A percentile compares a stretch with the other conserved stretches of the same genome.
phyloP scores from a whole-genome alignment of 306 rosid species.

The Lagenaria siceraria region DNA sequence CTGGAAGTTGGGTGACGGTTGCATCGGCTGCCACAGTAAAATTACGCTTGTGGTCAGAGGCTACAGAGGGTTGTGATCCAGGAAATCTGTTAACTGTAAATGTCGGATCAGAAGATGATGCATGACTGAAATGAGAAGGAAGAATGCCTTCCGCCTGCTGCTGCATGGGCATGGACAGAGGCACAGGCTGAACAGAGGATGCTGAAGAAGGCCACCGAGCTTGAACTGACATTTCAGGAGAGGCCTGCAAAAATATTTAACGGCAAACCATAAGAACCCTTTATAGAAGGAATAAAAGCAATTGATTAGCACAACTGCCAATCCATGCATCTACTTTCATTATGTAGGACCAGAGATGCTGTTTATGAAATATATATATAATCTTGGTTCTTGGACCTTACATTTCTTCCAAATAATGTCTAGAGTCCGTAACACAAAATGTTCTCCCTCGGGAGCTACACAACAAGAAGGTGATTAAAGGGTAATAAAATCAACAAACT shows the following conservation, averaged over 20 bases:
- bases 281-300: not conserved
- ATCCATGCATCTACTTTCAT: not conserved
- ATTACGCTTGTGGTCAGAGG: slow-evolving; percentile 43
- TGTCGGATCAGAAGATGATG: slow-evolving; percentile 45
- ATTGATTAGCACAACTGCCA: not conserved
- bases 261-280: slow-evolving; percentile 9
- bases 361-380: not conserved
- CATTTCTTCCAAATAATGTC: not conserved
- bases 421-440: not conserved
- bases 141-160: slow-evolving; percentile 41
- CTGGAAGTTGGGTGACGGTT: slow-evolving; percentile 52
- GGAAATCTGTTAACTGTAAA: slow-evolving; percentile 39
- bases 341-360: not conserved
- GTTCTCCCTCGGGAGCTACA: not conserved
- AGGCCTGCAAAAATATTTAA: slow-evolving; percentile 43
- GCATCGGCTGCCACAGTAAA: slow-evolving; percentile 46
- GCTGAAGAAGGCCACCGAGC: slow-evolving; percentile 77
- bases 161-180: slow-evolving; percentile 59
- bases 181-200: slow-evolving; percentile 48
- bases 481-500: slow-evolving; percentile 1
- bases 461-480: not conserved
- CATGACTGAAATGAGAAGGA: slow-evolving; percentile 47
- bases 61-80: slow-evolving; percentile 31
- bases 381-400: not conserved
- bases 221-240: slow-evolving; percentile 70